Conservation (phyloP, 306 rosid species). For the Pyrus bretschneideri region DNA sequence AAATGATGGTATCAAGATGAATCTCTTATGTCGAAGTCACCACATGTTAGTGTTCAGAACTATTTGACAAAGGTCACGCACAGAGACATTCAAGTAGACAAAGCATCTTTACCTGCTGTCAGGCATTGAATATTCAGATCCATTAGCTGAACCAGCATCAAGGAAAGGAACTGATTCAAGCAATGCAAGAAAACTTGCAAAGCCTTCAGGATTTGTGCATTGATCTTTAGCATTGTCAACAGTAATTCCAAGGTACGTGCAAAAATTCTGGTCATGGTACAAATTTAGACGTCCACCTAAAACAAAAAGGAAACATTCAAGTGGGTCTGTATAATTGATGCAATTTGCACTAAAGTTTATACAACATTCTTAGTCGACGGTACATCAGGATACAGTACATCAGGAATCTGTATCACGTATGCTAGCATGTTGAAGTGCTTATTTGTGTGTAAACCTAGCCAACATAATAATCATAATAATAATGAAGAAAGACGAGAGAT, state of each 20-base stretch:
- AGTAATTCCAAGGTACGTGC: constrained; percentile 60
- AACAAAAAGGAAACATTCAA: constrained; percentile 14
- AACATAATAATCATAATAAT: not conserved
- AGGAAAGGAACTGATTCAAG: constrained; percentile 88
- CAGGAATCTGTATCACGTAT: not conserved
- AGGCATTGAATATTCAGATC: constrained; percentile 66
- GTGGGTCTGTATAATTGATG: constrained; percentile 3
- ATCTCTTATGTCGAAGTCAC: not conserved
- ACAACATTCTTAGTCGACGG: not conserved
- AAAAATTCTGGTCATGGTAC: constrained; percentile 59
- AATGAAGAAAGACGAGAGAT: not conserved
- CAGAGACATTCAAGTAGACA: constrained; percentile 12
- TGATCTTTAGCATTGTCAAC: constrained; percentile 49
- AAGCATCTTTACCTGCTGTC: constrained; percentile 48
- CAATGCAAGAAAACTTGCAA: constrained; percentile 72
- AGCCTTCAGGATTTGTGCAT: constrained; percentile 79
- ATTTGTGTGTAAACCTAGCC: not conserved
- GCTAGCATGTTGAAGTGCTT: not conserved
- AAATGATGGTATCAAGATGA: not conserved
- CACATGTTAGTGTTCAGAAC: not conserved
- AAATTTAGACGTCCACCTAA: constrained; percentile 61
- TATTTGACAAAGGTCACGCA: not conserved
- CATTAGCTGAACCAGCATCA: constrained; percentile 51
- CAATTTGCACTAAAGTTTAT: not conserved
- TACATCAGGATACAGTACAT: not conserved